Percentiles rank a stretch among this genome's conserved stretches.
phyloP scores from a whole-genome alignment of 768 basidiomycete genomes.

The Tylopilus rubrobrunneus region DNA sequence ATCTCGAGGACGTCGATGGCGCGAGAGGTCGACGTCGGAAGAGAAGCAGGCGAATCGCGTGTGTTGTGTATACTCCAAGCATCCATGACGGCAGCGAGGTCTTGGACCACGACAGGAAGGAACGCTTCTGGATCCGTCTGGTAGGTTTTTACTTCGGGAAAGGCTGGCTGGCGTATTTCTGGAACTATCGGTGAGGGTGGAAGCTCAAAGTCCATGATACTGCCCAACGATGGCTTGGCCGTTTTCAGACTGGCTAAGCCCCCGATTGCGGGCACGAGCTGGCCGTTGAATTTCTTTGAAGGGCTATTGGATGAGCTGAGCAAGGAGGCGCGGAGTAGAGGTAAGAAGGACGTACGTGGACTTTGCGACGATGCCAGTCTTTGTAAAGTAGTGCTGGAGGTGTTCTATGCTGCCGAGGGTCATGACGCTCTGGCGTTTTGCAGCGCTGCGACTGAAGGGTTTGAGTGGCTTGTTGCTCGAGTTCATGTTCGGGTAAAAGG shows the following conservation, averaged over 20 bases:
- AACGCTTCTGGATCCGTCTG: conserved; percentile 77
- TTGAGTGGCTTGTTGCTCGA: conserved; percentile 70
- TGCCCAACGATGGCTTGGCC: conserved; percentile 38
- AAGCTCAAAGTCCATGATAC: conserved; percentile 51
- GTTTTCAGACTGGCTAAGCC: conserved; percentile 44
- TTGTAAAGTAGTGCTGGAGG: conserved; percentile 92
- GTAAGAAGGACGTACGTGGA: conserved; percentile 53
- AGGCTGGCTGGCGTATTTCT: conserved; percentile 38
- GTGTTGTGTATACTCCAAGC: conserved; percentile 50
- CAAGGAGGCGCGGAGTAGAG: not conserved
- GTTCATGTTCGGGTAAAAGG: conserved; percentile 75
- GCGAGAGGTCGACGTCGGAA: conserved; percentile 10
- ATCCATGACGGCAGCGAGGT: conserved; percentile 58
- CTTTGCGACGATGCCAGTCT: conserved; percentile 73
- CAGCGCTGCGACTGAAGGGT: conserved; percentile 86
- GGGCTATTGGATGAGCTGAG: conserved; percentile 29
- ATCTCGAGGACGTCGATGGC: conserved; percentile 61
- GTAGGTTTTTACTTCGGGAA: conserved; percentile 57
- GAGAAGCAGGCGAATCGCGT: conserved; percentile 16
- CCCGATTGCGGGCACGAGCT: conserved; percentile 76
- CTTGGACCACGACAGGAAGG: conserved; percentile 73
- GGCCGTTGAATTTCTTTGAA: conserved; percentile 50
- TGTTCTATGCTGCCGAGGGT: conserved; percentile 95
- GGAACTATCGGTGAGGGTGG: conserved; percentile 68
- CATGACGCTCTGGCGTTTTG: conserved; percentile 92